Evolutionary conservation across 177 flowering plant species (phyloP), one percentile per base, ranked within the genome.

Genomic region (Vitis hybrid): DNA sequence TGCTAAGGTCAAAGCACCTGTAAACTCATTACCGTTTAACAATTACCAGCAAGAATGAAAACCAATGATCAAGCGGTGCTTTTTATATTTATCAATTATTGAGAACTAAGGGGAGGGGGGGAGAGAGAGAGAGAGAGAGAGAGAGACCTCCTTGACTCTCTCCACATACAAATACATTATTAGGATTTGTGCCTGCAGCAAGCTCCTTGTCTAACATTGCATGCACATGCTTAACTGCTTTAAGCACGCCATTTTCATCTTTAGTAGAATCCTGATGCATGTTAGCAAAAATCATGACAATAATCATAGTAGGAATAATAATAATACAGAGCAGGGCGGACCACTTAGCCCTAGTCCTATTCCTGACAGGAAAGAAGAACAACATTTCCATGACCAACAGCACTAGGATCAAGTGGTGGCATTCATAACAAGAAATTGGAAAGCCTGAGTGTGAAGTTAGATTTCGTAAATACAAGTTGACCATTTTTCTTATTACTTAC

Each of bases 1-100:
- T 41, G 97, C 91, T 81, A 92, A 79, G 66, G 98, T 91, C 83
- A 94, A 82, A 54, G 98, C 97, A 81, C 98, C 98, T 92, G 86
- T 65, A 27, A 27, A 27, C 30, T 27, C 30, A 0, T 27, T 27
- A 27, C 30, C 30, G 0, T 27, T 78, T 65, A 49, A 53, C 27
- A 71, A 69, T 21, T 20, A 52, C 12, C 67, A 32, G 14, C 49
- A 15, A 14, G 54, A 20, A 63, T 6, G 18, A 27, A 20, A 21
- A 51, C 35, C 21, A 20, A 48, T 54, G 53, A 32, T 27, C 30
- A 27, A 27, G 4, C 30, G 0, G 30, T 27, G 30, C 30, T 27
- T 0, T 27, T 27, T 27, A 27, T 27, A 27, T 3, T 27, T 27
- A 27, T 27, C 30, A 27, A 27, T 27, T 27, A 27, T 27, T 27